Evolutionary conservation across 768 basidiomycete species (phyloP), one percentile per base, ranked within the genome.

Genomic region (Coprinellus micaceus): DNA sequence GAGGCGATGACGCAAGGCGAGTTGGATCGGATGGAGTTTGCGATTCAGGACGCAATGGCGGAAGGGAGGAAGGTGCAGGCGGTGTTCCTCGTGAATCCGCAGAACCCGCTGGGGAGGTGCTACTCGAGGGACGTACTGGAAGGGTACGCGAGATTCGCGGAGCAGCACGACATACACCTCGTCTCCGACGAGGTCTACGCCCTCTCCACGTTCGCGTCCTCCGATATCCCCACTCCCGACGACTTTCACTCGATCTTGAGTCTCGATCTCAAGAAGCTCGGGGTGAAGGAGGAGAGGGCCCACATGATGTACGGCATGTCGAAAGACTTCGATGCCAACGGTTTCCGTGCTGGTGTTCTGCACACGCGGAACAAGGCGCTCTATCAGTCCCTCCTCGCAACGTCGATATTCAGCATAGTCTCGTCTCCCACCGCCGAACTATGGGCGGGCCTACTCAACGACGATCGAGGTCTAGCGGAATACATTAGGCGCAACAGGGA

Each of bases 131-230:
- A 67, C 1, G 60, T 65, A 15, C 53, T 70, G 25, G 39, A 59
- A 26, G 68, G 51, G 3, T 70, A 62, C 59, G 61, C 52, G 40
- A 28, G 21, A 24, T 54, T 60, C 46, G 43, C 41, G 21, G 62
- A 65, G 47, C 55, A 64, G 59, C 56, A 65, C 41, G 62, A 68
- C 52, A 24, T 70, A 2, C 67, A 70, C 52, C 59, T 70, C 12
- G 52, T 70, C 19, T 67, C 64, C 5, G 69, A 70, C 57, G 69
- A 70, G 50, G 61, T 70, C n/a, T 70, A 62, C 59, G 69, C 62
- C 0, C 58, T 64, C 19, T 66, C 66, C 5, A 61, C 64, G 2
- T 70, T 67, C 57, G 12, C 56, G 0, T 64, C 64, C 2, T 17
- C 26, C 7, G 63, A 62, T 30, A 15, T 61, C 4, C 61, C 64